These are phyloP conservation scores for Adansonia grandidieri DNA, from an alignment of 441 rosid species.

Conservation along the genomic window DNA sequence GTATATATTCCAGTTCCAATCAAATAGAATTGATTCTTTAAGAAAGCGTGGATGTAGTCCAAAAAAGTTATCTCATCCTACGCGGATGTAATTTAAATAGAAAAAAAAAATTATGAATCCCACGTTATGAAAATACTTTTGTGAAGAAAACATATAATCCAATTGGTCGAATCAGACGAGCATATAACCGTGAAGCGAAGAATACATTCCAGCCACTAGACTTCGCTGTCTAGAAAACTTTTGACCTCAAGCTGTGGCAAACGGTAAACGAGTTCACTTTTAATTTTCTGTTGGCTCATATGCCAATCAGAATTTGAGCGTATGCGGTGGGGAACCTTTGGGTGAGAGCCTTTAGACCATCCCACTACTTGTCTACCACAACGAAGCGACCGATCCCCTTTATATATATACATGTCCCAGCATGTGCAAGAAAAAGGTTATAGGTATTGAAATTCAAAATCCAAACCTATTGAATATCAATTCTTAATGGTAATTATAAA, in stretches of 20 bases:
- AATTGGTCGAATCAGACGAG: too few relatives aligned
- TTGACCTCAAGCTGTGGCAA: constrained; percentile 7
- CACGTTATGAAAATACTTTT: too few relatives aligned
- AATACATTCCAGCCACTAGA: too few relatives aligned
- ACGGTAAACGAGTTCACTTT: constrained; percentile 6
- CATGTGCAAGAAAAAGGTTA: too few relatives aligned
- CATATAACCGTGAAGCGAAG: too few relatives aligned
- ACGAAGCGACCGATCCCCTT: not conserved
- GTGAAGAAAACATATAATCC: too few relatives aligned
- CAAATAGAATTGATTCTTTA: constrained; percentile 8
- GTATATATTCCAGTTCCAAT: not conserved
- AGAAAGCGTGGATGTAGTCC: not conserved
- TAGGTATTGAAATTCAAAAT: too few relatives aligned
- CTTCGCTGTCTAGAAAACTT: not conserved
- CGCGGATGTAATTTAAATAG: too few relatives aligned
- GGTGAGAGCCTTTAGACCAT: not conserved
- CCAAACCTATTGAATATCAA: too few relatives aligned
- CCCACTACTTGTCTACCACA: not conserved
- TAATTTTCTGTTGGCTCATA: not conserved
- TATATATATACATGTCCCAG: too few relatives aligned
- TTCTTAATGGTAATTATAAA: too few relatives aligned
- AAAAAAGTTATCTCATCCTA: not conserved
- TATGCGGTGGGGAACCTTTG: not conserved
- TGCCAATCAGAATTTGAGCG: constrained; percentile 4
- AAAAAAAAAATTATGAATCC: too few relatives aligned